A percentile compares a stretch with the other conserved stretches of the same genome.
Evolutionary conservation across 495 filamentous ascomycete genomes (phyloP).

Genomic region (Podospora didyma): DNA sequence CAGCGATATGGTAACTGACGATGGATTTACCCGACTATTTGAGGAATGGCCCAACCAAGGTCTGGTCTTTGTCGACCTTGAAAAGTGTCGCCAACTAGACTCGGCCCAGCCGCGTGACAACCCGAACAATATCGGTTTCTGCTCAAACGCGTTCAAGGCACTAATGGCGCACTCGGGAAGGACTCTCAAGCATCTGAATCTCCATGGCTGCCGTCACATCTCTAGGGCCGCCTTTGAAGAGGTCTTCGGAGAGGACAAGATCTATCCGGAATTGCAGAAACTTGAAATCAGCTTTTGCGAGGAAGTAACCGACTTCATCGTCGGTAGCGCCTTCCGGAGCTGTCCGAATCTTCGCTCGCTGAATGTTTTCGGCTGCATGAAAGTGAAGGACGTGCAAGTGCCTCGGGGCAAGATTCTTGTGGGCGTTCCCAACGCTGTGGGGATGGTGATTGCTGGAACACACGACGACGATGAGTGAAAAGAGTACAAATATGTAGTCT

Average conservation of each 20-base stretch:
- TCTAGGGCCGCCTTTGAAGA: constrained; percentile 60
- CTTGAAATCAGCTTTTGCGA: constrained; percentile 78
- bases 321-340: constrained; percentile 66
- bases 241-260: constrained; percentile 56
- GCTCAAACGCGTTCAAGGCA: constrained; percentile 66
- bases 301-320: constrained; percentile 67
- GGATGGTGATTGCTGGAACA: constrained; percentile 51
- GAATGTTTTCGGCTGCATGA: constrained; percentile 82
- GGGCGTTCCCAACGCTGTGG: constrained; percentile 65
- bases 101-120: constrained; percentile 50
- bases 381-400: constrained; percentile 64
- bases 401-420: constrained; percentile 72
- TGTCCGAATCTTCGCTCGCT: constrained; percentile 70
- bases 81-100: constrained; percentile 70
- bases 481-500: too few relatives aligned
- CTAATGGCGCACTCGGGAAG: constrained; percentile 80
- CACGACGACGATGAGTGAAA: constrained; percentile 14
- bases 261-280: constrained; percentile 61
- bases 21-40: constrained; percentile 67
- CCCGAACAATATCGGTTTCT: constrained; percentile 63
- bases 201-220: constrained; percentile 78
- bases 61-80: constrained; percentile 65
- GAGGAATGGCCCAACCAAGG: constrained; percentile 66
- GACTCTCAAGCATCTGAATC: constrained; percentile 58
- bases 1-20: constrained; percentile 70